These are phyloP conservation scores for Rhizophora apiculata DNA, from an alignment of 345 rosid genomes.

Conservation along the genomic window DNA sequence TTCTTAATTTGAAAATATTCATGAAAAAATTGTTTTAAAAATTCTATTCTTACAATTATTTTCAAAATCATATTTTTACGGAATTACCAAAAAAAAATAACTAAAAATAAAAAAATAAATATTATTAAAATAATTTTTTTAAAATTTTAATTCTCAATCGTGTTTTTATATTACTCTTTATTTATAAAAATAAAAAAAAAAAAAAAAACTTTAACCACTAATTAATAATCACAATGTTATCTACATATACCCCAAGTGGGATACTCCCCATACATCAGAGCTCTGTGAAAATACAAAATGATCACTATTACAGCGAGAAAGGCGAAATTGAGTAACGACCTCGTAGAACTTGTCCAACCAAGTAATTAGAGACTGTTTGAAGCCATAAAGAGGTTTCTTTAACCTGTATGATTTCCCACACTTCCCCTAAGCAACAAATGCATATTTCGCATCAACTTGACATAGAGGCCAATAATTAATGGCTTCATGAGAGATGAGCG, in stretches of 20 bases:
- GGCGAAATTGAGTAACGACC: background rate
- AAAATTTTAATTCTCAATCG: too few species aligned
- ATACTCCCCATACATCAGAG: background rate
- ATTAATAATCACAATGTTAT: background rate
- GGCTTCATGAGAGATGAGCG: too few species aligned
- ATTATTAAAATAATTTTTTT: too few species aligned
- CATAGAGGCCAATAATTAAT: background rate
- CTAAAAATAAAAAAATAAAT: too few species aligned
- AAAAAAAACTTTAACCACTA: too few species aligned
- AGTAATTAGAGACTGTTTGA: background rate
- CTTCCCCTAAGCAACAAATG: background rate
- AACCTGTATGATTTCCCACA: background rate
- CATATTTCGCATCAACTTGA: background rate
- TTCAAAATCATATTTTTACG: too few species aligned
- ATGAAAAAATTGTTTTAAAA: too few species aligned
- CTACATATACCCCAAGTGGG: background rate
- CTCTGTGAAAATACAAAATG: too few species aligned
- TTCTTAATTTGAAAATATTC: background rate
- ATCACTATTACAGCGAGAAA: too few species aligned
- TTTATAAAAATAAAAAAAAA: too few species aligned
- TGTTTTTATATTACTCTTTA: too few species aligned
- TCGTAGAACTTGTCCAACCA: background rate
- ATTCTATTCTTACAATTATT: background rate
- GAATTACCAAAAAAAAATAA: too few species aligned
- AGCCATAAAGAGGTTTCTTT: background rate